Percentiles rank a stretch among this genome's conserved stretches.
Evolutionary conservation across 495 filamentous ascomycete species (phyloP).

Genomic region (Lineolata rhizophorae): DNA sequence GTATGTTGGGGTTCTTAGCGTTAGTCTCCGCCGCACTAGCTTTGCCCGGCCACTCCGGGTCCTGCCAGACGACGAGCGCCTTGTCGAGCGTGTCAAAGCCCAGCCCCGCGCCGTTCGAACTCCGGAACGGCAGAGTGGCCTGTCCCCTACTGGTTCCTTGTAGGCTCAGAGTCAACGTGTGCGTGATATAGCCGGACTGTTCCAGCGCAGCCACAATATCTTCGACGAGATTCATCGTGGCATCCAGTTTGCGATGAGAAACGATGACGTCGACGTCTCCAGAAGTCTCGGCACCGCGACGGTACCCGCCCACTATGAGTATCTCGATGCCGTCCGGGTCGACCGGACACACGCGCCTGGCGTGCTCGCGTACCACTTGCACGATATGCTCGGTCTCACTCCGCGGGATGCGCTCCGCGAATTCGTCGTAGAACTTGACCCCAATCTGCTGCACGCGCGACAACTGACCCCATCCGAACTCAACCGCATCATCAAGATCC

Average conservation of each 20-base stretch:
- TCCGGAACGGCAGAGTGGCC: conserved; percentile 32
- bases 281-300: conserved; percentile 49
- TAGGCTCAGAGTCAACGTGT: conserved; percentile 49
- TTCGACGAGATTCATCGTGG: conserved; percentile 42
- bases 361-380: conserved; percentile 35
- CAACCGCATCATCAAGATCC: conserved; percentile 63
- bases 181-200: conserved; percentile 46
- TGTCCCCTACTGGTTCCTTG: conserved; percentile 50
- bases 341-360: conserved; percentile 26
- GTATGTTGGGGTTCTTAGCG: conserved; percentile 45
- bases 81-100: conserved; percentile 83
- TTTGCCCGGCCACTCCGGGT: conserved; percentile 29
- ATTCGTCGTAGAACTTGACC: conserved; percentile 86
- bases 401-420: conserved; percentile 47
- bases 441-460: conserved; percentile 79
- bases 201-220: conserved; percentile 52
- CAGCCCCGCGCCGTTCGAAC: conserved; percentile 22
- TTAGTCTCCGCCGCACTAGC: conserved; percentile 5
- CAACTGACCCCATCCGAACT: conserved; percentile 56
- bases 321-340: conserved; percentile 34
- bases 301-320: conserved; percentile 65
- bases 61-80: conserved; percentile 82
- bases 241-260: conserved; percentile 46
- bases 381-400: conserved; percentile 53
- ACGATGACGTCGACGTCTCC: conserved; percentile 79